phyloP scores from a whole-genome alignment of 345 rosid species.

The Hirschfeldia incana region DNA sequence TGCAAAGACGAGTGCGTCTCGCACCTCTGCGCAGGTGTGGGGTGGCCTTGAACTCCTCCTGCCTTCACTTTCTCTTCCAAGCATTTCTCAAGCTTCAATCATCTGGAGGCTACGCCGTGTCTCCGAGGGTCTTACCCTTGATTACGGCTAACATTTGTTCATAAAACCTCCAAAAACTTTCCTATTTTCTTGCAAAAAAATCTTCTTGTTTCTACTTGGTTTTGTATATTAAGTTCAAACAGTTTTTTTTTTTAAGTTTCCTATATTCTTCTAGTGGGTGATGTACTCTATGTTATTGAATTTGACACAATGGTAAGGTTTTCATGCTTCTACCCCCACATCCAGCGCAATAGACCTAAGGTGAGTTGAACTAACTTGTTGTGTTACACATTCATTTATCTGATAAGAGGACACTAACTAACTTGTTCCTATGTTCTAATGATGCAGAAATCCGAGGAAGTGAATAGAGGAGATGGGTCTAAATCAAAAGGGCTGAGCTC shows the following conservation, averaged over 20 bases:
- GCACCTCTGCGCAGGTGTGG: constrained; percentile 97
- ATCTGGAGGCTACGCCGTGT: constrained; percentile 92
- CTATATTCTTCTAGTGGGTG: constrained; percentile 4
- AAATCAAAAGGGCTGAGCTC: constrained; percentile 40
- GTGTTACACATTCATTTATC: too few species aligned
- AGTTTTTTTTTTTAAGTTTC: constrained; percentile 19
- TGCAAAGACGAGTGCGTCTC: constrained; percentile 63
- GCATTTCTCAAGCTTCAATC: constrained; percentile 78
- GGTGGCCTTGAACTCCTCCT: constrained; percentile 56
- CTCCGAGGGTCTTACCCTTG: constrained; percentile 82
- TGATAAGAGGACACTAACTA: constrained; percentile 43
- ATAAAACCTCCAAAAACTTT: constrained; percentile 32
- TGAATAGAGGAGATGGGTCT: constrained; percentile 37
- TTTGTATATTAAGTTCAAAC: constrained; percentile 10
- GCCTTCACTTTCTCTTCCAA: constrained; percentile 56
- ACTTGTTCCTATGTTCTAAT: constrained; percentile 40
- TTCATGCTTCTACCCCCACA: constrained; percentile 76
- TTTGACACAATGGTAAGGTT: constrained; percentile 73
- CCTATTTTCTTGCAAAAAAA: constrained; percentile 5
- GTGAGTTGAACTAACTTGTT: constrained; percentile 38
- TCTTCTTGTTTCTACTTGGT: constrained; percentile 37
- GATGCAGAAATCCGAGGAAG: constrained; percentile 46
- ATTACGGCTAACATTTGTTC: constrained; percentile 80
- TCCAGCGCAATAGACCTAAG: constrained; percentile 57
- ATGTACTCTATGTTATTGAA: constrained; percentile 34